Conservation (phyloP, 306 rosid genomes). For the Cotoneaster glaucophyllus region DNA sequence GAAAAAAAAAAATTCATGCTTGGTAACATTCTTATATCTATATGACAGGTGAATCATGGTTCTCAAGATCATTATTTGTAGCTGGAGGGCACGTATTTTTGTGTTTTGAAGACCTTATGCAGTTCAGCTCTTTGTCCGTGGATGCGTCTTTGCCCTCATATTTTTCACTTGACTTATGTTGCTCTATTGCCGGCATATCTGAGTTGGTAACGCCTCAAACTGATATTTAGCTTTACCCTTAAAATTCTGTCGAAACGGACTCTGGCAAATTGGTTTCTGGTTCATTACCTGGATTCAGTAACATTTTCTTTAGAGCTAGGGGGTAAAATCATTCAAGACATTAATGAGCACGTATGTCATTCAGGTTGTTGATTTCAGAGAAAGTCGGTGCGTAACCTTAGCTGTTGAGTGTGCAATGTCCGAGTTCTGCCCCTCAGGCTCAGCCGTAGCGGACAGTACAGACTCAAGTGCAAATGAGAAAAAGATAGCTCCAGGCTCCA, state of each 20-base stretch:
- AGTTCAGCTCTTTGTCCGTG: conserved; percentile 46
- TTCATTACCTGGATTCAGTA: no score
- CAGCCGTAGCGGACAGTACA: conserved; percentile 23
- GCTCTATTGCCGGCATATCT: conserved; percentile 56
- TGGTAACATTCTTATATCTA: not conserved
- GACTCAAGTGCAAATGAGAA: conserved; percentile 20
- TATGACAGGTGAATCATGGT: conserved; percentile 60
- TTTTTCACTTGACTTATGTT: conserved; percentile 61
- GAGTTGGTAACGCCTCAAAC: conserved; percentile 51
- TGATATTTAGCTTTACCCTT: not conserved
- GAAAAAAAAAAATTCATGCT: not conserved
- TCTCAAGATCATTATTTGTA: conserved; percentile 72
- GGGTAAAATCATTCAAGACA: not conserved
- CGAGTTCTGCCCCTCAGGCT: conserved; percentile 22
- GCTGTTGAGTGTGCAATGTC: conserved; percentile 36
- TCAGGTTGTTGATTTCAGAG: conserved; percentile 61
- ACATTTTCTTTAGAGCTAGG: no score
- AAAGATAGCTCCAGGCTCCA: conserved; percentile 22
- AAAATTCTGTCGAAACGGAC: not conserved
- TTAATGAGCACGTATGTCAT: conserved; percentile 4
- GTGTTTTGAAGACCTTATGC: conserved; percentile 66
- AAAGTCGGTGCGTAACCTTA: conserved; percentile 42
- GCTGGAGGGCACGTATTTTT: conserved; percentile 54
- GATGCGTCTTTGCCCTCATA: conserved; percentile 48
- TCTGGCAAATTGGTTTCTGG: no score